These are phyloP conservation scores for Butyriboletus loyo DNA, from an alignment of 768 basidiomycete species.

Conservation along the genomic window DNA sequence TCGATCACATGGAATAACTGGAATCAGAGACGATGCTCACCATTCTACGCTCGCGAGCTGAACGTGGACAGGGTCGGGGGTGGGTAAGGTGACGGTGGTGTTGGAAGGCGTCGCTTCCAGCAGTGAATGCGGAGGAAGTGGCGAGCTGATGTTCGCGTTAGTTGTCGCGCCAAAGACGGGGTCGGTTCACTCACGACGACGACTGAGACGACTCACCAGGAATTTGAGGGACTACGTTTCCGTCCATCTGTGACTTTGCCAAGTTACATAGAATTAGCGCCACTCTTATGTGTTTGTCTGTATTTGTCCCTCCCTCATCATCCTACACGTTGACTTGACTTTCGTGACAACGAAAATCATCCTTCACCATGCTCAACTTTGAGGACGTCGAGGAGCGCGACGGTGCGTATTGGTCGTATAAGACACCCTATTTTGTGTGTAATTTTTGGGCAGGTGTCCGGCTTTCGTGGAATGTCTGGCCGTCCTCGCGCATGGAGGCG, in stretches of 20 bases:
- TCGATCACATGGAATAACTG: background rate
- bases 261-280: background rate
- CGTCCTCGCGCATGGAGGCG: slow-evolving; percentile 95
- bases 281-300: slow-evolving; percentile 13
- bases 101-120: slow-evolving; percentile 17
- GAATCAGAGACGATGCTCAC: background rate
- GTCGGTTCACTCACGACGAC: background rate
- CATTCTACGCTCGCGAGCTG: slow-evolving; percentile 16
- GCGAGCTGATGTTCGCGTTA: background rate
- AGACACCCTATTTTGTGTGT: background rate
- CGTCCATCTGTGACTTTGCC: background rate
- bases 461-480: slow-evolving; percentile 99
- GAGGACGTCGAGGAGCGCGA: slow-evolving; percentile 98
- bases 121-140: background rate
- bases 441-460: slow-evolving; percentile 65
- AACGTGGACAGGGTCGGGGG: slow-evolving; percentile 17
- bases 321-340: slow-evolving; percentile 29
- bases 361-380: slow-evolving; percentile 66
- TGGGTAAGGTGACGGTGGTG: slow-evolving; percentile 31
- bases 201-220: background rate
- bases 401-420: slow-evolving; percentile 47
- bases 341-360: slow-evolving; percentile 25
- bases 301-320: slow-evolving; percentile 15
- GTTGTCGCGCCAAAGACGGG: too few species aligned
- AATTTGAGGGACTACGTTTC: background rate